Evolutionary conservation across 2,329 filamentous ascomycete genomes (phyloP), one percentile per base, ranked within the genome.

Genomic region (Calonectria multiphialidica): DNA sequence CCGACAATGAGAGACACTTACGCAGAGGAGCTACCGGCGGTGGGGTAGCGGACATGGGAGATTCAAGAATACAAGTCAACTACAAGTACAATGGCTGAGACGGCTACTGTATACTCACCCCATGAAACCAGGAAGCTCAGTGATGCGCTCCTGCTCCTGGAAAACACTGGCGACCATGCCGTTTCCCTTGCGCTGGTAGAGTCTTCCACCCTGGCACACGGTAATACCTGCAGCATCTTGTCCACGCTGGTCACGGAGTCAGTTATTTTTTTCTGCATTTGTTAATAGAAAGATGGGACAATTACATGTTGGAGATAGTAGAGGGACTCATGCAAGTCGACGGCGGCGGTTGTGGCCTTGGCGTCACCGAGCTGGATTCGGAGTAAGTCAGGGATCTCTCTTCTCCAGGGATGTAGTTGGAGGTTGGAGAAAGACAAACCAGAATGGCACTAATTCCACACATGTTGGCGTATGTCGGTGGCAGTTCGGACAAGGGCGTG

Each of bases 141-240:
- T 86, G 49, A 96, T 88, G 73, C 93, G 90, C 71, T 91, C 89
- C 76, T 95, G 95, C 75, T 98, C 94, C 66, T 93, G 88, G 84
- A 98, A 98, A 77, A 98, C 95, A 81, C 74, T 75, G 66, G 66
- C 62, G 28, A 73, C 95, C 89, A 98, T 93, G 67, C 95, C 96
- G 81, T 95, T 95, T 76, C 95, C 95, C 86, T 98, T 98, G 87
- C 94, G 93, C 82, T 97, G 95, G 82, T 93, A 96, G 77, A 98
- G 93, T 50, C 95, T 90, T 73, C 95, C 95, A 40, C 94, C 94
- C 87, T 89, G 77, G 89, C 93, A 88, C 88, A 95, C 78, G 87
- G 95, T 91, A 77, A 98, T 96, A 75, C 95, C 95, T 67, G 92
- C 94, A 61, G 95, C 95, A 92, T 98, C 95, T 83, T 97, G 95